Percentiles rank a stretch among this genome's conserved stretches.
These are phyloP conservation scores for Berberis thunbergii DNA, from an alignment of 164 flowering plant genomes.

Conservation along the genomic window DNA sequence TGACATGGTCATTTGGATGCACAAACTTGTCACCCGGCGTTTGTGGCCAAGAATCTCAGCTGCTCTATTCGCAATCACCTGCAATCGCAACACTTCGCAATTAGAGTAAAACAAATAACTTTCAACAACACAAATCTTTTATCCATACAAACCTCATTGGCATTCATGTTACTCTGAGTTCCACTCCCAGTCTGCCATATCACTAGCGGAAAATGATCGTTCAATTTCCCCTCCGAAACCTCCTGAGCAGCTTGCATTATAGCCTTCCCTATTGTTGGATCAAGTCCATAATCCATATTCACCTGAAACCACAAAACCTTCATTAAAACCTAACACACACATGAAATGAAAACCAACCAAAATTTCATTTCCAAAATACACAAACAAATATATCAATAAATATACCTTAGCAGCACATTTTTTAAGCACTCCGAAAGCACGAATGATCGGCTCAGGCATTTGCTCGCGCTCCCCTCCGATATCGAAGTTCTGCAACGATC, in stretches of 20 bases:
- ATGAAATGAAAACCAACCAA: no score
- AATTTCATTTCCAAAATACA: no score
- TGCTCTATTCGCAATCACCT: constrained; percentile 99
- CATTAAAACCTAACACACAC: no score
- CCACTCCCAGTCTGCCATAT: constrained; percentile 99
- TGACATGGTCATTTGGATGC: constrained; percentile 98
- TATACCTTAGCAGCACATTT: constrained; percentile 97
- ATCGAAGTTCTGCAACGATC: constrained; percentile 94
- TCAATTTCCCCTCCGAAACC: constrained; percentile 88
- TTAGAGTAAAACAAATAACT: no score
- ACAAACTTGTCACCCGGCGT: constrained; percentile 90
- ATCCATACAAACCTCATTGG: constrained; percentile 72
- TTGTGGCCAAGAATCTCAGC: constrained; percentile 97
- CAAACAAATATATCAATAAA: background rate
- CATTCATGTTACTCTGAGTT: constrained; percentile 98
- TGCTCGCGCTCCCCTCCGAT: constrained; percentile 94
- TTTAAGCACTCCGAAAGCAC: constrained; percentile 90
- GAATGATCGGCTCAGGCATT: constrained; percentile 95
- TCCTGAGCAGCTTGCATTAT: constrained; percentile 97
- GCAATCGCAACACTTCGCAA: background rate
- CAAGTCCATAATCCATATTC: constrained; percentile 96
- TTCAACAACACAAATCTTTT: no score
- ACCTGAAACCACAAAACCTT: constrained; percentile 39
- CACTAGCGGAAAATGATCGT: constrained; percentile 97
- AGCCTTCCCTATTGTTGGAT: constrained; percentile 89